Evolutionary conservation across 148 eudicot species (phyloP), one percentile per base, ranked within the genome.

Genomic region (Simmondsia chinensis): DNA sequence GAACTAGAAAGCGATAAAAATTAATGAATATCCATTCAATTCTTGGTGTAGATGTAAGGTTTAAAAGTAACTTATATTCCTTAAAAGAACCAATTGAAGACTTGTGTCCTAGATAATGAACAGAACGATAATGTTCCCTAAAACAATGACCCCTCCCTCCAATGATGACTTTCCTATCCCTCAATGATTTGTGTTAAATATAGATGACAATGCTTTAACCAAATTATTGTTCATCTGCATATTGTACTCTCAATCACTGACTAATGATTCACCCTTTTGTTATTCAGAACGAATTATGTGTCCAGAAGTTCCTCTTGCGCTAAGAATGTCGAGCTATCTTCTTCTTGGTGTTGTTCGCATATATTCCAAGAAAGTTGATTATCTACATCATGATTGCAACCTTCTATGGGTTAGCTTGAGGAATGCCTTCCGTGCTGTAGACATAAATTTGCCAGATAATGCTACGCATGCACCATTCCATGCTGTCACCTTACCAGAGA

Each of bases 261-360:
- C 20, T 20, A 15, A 18, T 37, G 20, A 5, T 25, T 33, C 32
- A 39, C 20, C 7, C 17, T 59, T 41, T n/a, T 5, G 41, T n/a
- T 48, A 20, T 50, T 10, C 48, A 93, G 99, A 93, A 40, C 59
- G 74, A 23, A 86, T 93, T 28, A 74, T 86, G 61, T 64, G 30
- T 43, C 99, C 99, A n/a, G 91, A 75, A 51, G 84, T 82, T 11
- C 99, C 99, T 11, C 75, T 93, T 42, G 99, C 99, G 0, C 69
- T 93, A 27, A 77, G 99, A 61, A 74, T 83, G 91, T 86, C 83
- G 8, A 75, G 89, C 7, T 86, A 93, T 75, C 91, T 93, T 43
- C 72, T 93, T 21, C 59, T 93, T 37, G 99, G 99, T 7, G 84
- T 93, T 38, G 99, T 80, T 43, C 68, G 96, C 31, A 87, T 93